Evolutionary conservation across 129 eudicot genomes (phyloP), one percentile per base, ranked within the genome.

Genomic region (Logfia minima): DNA sequence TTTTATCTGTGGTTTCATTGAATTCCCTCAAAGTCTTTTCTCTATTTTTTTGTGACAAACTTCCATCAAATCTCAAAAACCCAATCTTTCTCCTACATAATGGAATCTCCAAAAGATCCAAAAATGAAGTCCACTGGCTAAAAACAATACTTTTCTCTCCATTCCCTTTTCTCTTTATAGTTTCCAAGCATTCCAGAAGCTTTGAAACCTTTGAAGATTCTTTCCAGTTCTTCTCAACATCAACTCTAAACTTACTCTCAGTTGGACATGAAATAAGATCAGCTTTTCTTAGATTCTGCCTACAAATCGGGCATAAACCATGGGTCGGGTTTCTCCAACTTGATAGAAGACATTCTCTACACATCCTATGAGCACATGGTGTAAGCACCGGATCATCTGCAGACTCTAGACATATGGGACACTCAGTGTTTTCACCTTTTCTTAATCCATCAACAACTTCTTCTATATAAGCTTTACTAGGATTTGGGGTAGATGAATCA

Each of bases 51-150:
- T 89, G 98, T 10, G 85, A 70, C 61, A 92, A 66, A 59, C 81
- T 90, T 43, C 98, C 98, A 85, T 92, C 98, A 77, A 87, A 92
- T 74, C 98, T 87, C 75, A 92, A 79, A 81, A 84, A 92, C 63
- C 86, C 86, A 64, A 92, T 75, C 17, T 79, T 77, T 37, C 79
- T 87, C 73, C 86, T 84, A 71, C 84, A 86, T 16, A 87, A 63
- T 19, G 98, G 93, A 43, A 92, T 89, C 80, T 92, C 98, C 81
- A 89, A 70, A 43, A 92, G 88, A 83, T 92, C 93, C 84, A 92
- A 74, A 72, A 92, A 92, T 1, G 96, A 87, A 71, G 98, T 92
- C 98, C 96, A 92, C 80, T 92, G 98, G 79, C 98, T 92, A 65
- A 92, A 89, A 41, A 92, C 86, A 53, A 92, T 88, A 82, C 98